phyloP scores from a whole-genome alignment of 1,139 yeast genomes.

The Scheffersomyces quercinus region DNA sequence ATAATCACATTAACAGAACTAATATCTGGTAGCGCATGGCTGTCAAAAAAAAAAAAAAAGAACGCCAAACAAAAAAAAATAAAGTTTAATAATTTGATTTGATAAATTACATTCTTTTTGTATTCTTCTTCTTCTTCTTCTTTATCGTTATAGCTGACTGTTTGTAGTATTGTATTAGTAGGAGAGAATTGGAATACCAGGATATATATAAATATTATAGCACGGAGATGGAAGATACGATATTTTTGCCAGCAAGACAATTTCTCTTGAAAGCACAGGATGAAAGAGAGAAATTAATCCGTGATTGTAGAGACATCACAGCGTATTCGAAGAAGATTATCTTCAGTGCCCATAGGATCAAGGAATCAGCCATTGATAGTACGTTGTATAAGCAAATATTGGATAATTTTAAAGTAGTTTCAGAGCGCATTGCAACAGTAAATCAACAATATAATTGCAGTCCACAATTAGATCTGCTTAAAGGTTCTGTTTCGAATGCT shows the following conservation, averaged over 20 bases:
- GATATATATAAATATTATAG: too few relatives aligned
- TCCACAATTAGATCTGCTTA: slow-evolving; percentile 15
- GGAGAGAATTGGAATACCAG: too few relatives aligned
- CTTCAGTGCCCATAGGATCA: slow-evolving; percentile 35
- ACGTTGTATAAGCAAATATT: slow-evolving; percentile 13
- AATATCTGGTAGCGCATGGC: too few relatives aligned
- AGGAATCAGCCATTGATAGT: slow-evolving; percentile 5
- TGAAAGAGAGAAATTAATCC: slow-evolving; percentile 36
- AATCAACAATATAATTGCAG: slow-evolving; percentile 14
- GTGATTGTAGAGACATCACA: slow-evolving; percentile 38
- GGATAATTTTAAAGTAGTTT: slow-evolving; percentile 15
- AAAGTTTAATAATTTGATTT: too few relatives aligned
- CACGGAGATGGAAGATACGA: not conserved
- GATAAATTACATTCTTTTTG: too few relatives aligned
- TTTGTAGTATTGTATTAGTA: too few relatives aligned
- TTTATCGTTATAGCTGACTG: too few relatives aligned
- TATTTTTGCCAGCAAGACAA: slow-evolving; percentile 14
- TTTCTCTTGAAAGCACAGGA: slow-evolving; percentile 22
- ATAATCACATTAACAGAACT: too few relatives aligned
- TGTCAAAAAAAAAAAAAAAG: too few relatives aligned
- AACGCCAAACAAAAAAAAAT: too few relatives aligned
- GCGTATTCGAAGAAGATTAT: slow-evolving; percentile 40
- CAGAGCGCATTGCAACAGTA: slow-evolving; percentile 14
- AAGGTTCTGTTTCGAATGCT: slow-evolving; percentile 27
- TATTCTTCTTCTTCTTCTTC: too few relatives aligned